Evolutionary conservation across 306 rosid species (phyloP).

Genomic region (Castanea sativa): DNA sequence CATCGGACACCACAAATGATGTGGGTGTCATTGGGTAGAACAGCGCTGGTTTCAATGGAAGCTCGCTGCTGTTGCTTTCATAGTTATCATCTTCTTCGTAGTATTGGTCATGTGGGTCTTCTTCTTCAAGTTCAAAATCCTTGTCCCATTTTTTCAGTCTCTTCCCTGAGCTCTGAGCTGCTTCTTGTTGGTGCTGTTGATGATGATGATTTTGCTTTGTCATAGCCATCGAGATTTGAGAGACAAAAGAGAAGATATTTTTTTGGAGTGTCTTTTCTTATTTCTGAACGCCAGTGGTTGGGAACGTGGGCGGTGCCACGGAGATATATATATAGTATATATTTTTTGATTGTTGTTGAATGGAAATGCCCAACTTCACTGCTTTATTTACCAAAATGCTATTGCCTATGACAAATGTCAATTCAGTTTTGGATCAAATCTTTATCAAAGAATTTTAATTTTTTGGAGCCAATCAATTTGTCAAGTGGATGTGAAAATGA

Average conservation of each 20-base stretch:
- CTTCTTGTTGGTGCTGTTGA: slow-evolving; percentile 29
- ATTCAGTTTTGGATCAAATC: too few species aligned
- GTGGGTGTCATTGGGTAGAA: slow-evolving; percentile 69
- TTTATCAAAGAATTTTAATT: too few species aligned
- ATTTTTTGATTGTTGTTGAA: background rate
- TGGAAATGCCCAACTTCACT: background rate
- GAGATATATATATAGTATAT: slow-evolving; percentile 10
- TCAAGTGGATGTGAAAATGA: too few species aligned
- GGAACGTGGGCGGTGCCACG: background rate
- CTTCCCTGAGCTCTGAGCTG: slow-evolving; percentile 60
- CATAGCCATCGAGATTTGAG: slow-evolving; percentile 43
- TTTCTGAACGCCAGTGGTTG: background rate
- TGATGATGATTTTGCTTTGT: slow-evolving; percentile 37
- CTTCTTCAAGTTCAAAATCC: slow-evolving; percentile 8
- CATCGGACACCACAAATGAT: slow-evolving; percentile 89
- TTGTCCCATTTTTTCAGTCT: slow-evolving; percentile 51
- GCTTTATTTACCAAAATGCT: background rate
- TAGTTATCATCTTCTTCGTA: slow-evolving; percentile 28
- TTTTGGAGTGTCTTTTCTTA: slow-evolving; percentile 7
- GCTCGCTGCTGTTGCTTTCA: slow-evolving; percentile 21
- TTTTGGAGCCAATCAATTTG: too few species aligned
- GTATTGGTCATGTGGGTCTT: background rate
- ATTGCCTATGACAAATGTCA: too few species aligned
- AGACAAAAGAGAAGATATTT: background rate
- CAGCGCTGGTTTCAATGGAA: slow-evolving; percentile 46